These are phyloP conservation scores for Dianthus caryophyllus DNA, from an alignment of 148 eudicot species.

Conservation along the genomic window DNA sequence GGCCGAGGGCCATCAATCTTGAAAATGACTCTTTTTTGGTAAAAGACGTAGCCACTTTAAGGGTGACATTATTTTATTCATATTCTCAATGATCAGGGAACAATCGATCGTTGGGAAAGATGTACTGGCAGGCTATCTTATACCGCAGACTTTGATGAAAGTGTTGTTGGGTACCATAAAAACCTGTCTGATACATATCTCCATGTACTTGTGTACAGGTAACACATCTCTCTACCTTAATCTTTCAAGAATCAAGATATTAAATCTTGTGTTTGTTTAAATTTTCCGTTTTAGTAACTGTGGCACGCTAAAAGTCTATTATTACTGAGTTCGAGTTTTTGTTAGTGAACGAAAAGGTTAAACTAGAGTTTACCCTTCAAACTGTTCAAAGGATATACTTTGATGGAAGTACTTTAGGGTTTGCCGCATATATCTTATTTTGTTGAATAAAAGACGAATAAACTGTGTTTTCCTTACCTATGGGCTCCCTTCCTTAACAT, in stretches of 20 bases:
- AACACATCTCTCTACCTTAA: background rate
- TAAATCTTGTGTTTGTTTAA: background rate
- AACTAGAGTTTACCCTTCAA: background rate
- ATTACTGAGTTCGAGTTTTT: too few species aligned
- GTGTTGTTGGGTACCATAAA: slow-evolving; percentile 25
- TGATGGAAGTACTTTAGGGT: too few species aligned
- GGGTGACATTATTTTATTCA: too few species aligned
- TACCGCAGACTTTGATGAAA: background rate
- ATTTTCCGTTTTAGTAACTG: background rate
- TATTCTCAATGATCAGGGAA: slow-evolving; percentile 18
- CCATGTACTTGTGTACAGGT: slow-evolving; percentile 31
- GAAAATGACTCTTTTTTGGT: too few species aligned
- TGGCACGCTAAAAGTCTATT: background rate
- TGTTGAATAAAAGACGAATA: too few species aligned
- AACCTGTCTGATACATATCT: slow-evolving; percentile 21
- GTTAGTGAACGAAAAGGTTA: background rate
- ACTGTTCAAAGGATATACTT: too few species aligned
- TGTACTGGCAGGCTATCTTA: slow-evolving; percentile 18
- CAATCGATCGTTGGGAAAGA: slow-evolving; percentile 25
- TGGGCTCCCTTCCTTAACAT: too few species aligned
- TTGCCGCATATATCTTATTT: too few species aligned
- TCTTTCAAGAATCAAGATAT: background rate
- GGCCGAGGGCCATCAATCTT: too few species aligned
- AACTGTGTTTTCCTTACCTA: too few species aligned
- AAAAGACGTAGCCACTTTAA: too few species aligned